Evolutionary conservation across 75 land plant species (phyloP).

Genomic region (Pinus albicaulis): DNA sequence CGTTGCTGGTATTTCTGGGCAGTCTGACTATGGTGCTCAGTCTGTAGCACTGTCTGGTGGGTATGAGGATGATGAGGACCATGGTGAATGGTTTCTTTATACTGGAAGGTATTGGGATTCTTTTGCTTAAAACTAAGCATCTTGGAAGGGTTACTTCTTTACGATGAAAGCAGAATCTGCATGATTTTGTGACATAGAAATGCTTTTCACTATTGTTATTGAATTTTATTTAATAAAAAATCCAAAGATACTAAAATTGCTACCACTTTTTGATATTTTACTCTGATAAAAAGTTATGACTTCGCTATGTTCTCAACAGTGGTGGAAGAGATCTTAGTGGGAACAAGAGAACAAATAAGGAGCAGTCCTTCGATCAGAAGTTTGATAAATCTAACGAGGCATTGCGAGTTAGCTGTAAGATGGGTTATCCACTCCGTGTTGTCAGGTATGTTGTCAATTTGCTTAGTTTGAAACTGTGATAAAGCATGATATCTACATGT

Average conservation of each 20-base stretch:
- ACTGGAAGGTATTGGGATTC: slow-evolving; percentile 72
- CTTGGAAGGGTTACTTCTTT: too few species aligned
- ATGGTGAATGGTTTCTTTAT: slow-evolving; percentile 98
- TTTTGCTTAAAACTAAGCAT: too few species aligned
- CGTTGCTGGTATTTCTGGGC: slow-evolving; percentile 95
- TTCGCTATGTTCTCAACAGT: slow-evolving; percentile 31
- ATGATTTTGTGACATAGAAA: too few species aligned
- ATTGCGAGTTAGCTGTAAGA: slow-evolving; percentile 60
- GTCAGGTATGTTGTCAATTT: slow-evolving; percentile 34
- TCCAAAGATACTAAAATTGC: background rate
- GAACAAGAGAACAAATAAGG: slow-evolving; percentile 82
- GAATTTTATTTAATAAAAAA: too few species aligned
- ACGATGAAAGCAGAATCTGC: too few species aligned
- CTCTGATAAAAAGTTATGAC: background rate
- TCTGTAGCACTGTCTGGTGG: slow-evolving; percentile 94
- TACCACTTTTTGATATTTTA: background rate
- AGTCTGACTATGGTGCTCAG: slow-evolving; percentile 79
- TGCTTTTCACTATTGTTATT: too few species aligned
- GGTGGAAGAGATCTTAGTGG: slow-evolving; percentile 98
- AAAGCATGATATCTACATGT: background rate
- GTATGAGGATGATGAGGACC: slow-evolving; percentile 94
- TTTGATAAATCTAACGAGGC: slow-evolving; percentile 74
- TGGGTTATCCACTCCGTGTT: slow-evolving; percentile 65
- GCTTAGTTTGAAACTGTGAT: background rate
- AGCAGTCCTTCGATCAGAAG: slow-evolving; percentile 79